Evolutionary conservation across 768 basidiomycete genomes (phyloP), one percentile per base, ranked within the genome.

Genomic region (Lactifluus piperatus): DNA sequence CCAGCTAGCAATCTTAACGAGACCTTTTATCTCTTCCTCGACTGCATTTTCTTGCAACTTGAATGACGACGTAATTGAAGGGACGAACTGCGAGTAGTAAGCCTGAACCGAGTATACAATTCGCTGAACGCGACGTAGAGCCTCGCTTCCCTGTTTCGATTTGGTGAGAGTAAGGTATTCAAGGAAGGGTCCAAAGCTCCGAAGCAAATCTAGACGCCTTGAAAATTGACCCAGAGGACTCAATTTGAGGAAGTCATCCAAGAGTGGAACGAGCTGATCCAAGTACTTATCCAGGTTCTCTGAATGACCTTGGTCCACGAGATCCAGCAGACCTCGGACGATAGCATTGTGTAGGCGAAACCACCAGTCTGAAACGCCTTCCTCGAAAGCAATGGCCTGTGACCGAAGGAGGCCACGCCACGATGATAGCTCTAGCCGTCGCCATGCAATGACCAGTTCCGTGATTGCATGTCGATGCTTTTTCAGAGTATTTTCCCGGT

Each of bases 1-100:
- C 97, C 97, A 98, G 67, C 94, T 97, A 2, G 97, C 97, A 46
- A 99, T 77, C 71, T 94, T 95, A 76, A 98, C 86, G 68, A 93
- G 86, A 45, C 81, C 84, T 58, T 78, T 81, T 52, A 97, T 79
- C 56, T 94, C 88, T 65, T 84, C 87, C 71, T 97, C 92, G 32
- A 97, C 70, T 0, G 65, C 67, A 0, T 70, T 71, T 51, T 85
- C 80, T 67, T 89, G 85, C 18, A 77, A 71, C 3, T 68, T 64
- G 29, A 97, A 72, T n/a, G 75, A 75, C 2, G 72, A 66, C 2
- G 71, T 66, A 29, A 94, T 69, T 13, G 72, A 68, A 0, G 72
- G 63, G 18, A 75, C 68, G 70, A 85, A 92, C 48, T 88, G 79
- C n/a, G 68, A 59, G 68, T 85, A 95, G 68, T 84, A 85, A 14